Conservation (phyloP, 164 flowering plant genomes). For the Dillenia suffruticosa region DNA sequence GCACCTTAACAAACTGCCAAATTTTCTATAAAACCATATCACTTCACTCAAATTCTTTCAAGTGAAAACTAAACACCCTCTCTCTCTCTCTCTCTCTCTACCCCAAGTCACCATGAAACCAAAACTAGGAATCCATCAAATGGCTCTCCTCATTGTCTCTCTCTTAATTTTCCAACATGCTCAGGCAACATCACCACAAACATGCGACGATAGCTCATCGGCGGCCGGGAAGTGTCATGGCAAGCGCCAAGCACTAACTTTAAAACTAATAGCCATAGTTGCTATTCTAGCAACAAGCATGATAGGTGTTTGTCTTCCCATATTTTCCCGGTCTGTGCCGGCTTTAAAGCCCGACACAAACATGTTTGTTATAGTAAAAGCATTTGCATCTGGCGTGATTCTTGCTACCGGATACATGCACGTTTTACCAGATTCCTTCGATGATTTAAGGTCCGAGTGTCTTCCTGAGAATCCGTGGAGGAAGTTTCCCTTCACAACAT, state of each 20-base stretch:
- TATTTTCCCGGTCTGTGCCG: conserved; percentile 5
- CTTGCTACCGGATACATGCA: conserved; percentile 24
- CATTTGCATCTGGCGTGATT: conserved; percentile 19
- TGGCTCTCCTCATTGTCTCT: no score
- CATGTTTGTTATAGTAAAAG: conserved; percentile 10
- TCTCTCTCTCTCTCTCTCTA: no score
- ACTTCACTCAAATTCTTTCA: no score
- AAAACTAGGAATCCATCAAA: no score
- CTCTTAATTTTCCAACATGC: no score
- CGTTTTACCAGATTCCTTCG: conserved; percentile 19
- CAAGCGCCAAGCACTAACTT: not conserved
- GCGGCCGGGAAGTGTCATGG: conserved; percentile 5
- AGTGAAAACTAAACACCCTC: no score
- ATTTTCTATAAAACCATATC: no score
- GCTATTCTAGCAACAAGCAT: conserved; percentile 13
- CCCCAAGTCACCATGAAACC: no score
- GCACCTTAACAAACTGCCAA: no score
- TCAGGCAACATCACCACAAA: no score
- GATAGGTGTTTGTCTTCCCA: conserved; percentile 17
- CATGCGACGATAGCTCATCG: no score
- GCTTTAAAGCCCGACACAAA: conserved; percentile 9
- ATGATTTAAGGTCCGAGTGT: conserved; percentile 10
- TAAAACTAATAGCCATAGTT: conserved; percentile 15
- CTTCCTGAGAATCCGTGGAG: conserved; percentile 16
- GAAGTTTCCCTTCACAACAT: conserved; percentile 16